Evolutionary conservation across 306 rosid species (phyloP), one percentile per base, ranked within the genome.

Genomic region (Hippophae gyantsensis): DNA sequence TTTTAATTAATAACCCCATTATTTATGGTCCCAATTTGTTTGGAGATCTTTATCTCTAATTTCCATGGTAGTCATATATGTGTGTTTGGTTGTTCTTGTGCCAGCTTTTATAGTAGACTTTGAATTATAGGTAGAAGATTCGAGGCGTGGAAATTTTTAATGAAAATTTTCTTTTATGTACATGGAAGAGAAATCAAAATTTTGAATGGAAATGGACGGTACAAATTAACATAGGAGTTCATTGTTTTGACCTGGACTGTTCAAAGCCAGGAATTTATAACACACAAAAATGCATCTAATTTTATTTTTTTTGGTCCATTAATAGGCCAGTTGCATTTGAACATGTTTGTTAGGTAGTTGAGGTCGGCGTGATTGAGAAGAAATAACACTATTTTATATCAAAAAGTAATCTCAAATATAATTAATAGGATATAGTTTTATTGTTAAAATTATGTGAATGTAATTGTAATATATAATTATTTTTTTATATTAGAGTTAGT

Each of bases 41-140:
- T 5, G 63, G 60, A 72, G 59, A 79, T 84, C 79, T 48, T 18
- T 52, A 62, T 52, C 72, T 76, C 56, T 42, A 56, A 62, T 27
- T 76, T 48, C 72, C 18, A 0, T 60, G 66, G 43, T 61, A 74
- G 78, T 32, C 70, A 14, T 9, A n/a, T 50, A 51, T 51, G 53
- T 62, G 52, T 48, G 52, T 58, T 61, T 59, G 62, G 76, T 27
- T 27, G 67, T 48, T 61, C 56, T 76, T 54, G 64, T 61, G 48
- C 59, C 65, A 61, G 65, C 71, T 49, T 43, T 11, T 52, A 46
- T 55, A 7, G 18, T 53, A 38, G 65, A 53, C 56, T 7, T 60
- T 52, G 14, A 45, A 10, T 25, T 47, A 40, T 49, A 48, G 56
- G n/a, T 49, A 70, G 52, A 48, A 48, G 52, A 52, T 60, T 61